Evolutionary conservation across 805 yeast species (phyloP), one percentile per base, ranked within the genome.

Genomic region (Monosporozyma aquatica): DNA sequence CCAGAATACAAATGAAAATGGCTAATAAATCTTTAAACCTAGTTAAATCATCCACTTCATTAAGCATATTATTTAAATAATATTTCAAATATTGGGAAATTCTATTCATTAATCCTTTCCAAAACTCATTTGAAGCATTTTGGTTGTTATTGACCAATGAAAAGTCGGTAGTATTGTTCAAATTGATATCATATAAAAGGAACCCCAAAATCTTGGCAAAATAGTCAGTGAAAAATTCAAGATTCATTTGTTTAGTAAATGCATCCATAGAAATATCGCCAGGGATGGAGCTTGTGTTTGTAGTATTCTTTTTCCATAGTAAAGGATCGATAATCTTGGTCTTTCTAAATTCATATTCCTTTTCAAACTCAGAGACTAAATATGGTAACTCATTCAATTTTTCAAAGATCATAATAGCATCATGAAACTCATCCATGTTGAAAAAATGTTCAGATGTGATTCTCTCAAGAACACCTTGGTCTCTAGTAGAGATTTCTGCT

Each of bases 391-490:
- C 82, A 40, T 80, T 78, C 37, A 89, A 70, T 3, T 87, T 79
- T 45, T 80, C 76, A 56, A 81, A 89, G 1, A 92, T 94, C 52
- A 89, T 69, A 22, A 85, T 74, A 4, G 94, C 79, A 62, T 90
- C 96, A 59, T 78, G 84, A 23, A 90, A 68, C 6, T 87, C 82
- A n/a, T 78, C 72, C 44, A 89, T 61, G 43, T 80, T 79, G 25
- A 87, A 70, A 14, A 65, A 58, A 7, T 55, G 49, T 6, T 59
- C 49, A 23, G 59, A 42, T 49, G 55, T 52, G 10, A 66, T 62
- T 4, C 71, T 50, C n/a, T 58, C 55, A 5, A 66, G 65, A 40
- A 72, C 74, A 6, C 69, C 65, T 38, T 80, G 70, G 36, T 76
- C 78, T 52, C 97, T 70, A 56, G 87, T 68, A 6, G 95, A 76